Evolutionary conservation across 257 asterid genomes (phyloP), one percentile per base, ranked within the genome.

Genomic region (Cynanchum wilfordii): DNA sequence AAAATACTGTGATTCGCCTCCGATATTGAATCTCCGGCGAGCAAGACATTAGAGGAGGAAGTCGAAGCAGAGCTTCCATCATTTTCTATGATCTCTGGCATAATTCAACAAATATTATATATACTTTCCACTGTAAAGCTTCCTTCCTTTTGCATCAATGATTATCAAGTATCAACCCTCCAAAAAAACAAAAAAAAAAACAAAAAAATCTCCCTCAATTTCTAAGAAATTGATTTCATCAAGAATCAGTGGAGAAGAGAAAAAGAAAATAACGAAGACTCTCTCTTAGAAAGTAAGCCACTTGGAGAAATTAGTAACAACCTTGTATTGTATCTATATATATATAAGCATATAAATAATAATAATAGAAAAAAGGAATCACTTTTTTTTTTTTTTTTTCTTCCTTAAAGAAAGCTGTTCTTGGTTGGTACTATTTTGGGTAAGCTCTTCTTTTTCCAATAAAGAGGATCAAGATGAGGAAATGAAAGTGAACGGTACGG

Each of bases 1-100:
- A 77, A 67, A 2, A 77, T 33, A 8, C 36, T 63, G 3, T 63
- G 68, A 45, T 25, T 60, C 8, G 7, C 45, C 22, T 60, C 67
- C 22, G 42, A 30, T 29, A 15, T 29, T 17, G 22, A 30, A 60
- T 60, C 49, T 20, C 49, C 68, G 27, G 49, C 68, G 3, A 33
- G 2, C 16, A 17, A 1, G 16, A 33, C 68, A 33, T 33, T 33
- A 13, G 27, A 5, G 38, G 68, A 30, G 22, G 67, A 62, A 6
- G 44, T 29, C 7, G 67, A 62, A n/a, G 2, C 45, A 15, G 15
- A 30, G 24, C 67, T 16, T 19, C 67, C 67, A 62, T 30, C 67
- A 30, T 62, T 45, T 4, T 62, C 24, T 12, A 4, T 1, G 9
- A 12, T 57, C 36, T 24, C 36, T 22, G 33, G 19, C 63, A 57